Conservation (phyloP, 768 basidiomycete genomes). For the Panellus pusillus region DNA sequence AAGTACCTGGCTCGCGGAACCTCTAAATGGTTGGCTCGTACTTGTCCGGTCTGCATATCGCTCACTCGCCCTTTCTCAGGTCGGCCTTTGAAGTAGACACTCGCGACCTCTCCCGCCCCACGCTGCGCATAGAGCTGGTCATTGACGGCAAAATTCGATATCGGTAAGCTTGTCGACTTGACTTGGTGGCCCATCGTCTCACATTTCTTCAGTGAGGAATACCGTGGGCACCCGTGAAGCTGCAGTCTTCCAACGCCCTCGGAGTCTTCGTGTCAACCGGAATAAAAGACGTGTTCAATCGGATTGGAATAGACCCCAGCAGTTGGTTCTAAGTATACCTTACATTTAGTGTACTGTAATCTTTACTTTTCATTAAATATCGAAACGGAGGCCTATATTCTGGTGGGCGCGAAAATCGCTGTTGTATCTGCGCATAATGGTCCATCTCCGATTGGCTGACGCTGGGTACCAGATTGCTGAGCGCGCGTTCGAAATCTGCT, state of each 20-base stretch:
- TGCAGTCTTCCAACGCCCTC: conserved; percentile 42
- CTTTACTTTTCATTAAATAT: neutral
- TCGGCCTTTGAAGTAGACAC: conserved; percentile 73
- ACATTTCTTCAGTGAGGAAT: conserved; percentile 38
- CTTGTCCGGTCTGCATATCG: neutral
- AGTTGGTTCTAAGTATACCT: conserved; percentile 50
- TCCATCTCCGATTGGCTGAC: conserved; percentile 85
- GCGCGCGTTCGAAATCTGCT: conserved; percentile 75
- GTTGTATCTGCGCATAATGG: conserved; percentile 75
- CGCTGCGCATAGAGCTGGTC: conserved; percentile 54
- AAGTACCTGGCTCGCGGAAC: conserved; percentile 67
- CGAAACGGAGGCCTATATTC: conserved; percentile 4
- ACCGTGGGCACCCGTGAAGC: conserved; percentile 49
- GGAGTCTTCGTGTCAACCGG: conserved; percentile 47
- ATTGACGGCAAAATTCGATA: conserved; percentile 59
- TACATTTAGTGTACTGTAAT: conserved; percentile 10
- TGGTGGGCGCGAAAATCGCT: conserved; percentile 54
- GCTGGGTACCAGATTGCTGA: conserved; percentile 72
- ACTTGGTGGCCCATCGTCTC: neutral
- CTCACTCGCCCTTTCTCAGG: conserved; percentile 34
- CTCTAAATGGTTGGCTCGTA: conserved; percentile 55
- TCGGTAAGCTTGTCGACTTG: conserved; percentile 41
- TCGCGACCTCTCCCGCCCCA: conserved; percentile 48
- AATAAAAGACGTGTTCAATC: conserved; percentile 55
- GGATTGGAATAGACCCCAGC: conserved; percentile 52